These are phyloP conservation scores for Colletotrichum liaoningense DNA, from an alignment of 2,329 filamentous ascomycete species.

Conservation along the genomic window DNA sequence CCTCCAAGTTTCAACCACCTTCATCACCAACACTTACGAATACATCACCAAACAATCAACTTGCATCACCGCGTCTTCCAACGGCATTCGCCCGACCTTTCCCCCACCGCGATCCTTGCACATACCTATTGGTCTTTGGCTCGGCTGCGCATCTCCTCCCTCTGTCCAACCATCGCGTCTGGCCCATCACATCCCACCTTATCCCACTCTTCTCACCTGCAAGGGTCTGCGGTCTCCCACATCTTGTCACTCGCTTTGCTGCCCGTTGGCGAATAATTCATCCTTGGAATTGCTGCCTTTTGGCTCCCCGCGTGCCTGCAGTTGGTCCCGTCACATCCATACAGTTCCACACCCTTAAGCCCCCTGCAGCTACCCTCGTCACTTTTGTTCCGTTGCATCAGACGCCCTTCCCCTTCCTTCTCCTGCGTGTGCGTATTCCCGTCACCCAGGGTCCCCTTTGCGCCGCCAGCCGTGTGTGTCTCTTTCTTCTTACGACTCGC, in stretches of 20 bases:
- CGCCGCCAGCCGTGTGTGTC: neutral
- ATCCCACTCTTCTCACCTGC: neutral
- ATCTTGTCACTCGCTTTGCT: neutral
- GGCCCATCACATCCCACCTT: neutral
- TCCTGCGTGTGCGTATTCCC: neutral
- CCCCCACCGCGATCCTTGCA: neutral
- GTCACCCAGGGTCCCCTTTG: neutral
- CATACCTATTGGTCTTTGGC: neutral
- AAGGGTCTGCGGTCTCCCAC: neutral
- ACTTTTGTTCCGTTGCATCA: slow-evolving; percentile 23
- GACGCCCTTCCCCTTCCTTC: slow-evolving; percentile 10
- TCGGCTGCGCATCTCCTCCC: neutral
- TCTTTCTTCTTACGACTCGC: slow-evolving; percentile 5
- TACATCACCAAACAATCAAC: neutral
- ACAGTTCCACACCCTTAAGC: neutral
- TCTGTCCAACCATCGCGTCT: neutral
- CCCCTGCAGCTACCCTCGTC: slow-evolving; percentile 28
- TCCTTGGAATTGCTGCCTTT: neutral
- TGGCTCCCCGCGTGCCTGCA: neutral
- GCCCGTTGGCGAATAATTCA: neutral
- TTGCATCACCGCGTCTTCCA: neutral
- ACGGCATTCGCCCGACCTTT: neutral
- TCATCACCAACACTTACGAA: neutral
- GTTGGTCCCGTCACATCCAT: neutral
- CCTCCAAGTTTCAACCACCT: neutral